phyloP scores from a whole-genome alignment of 2,329 filamentous ascomycete species.

The Daldinia eschscholtzii region DNA sequence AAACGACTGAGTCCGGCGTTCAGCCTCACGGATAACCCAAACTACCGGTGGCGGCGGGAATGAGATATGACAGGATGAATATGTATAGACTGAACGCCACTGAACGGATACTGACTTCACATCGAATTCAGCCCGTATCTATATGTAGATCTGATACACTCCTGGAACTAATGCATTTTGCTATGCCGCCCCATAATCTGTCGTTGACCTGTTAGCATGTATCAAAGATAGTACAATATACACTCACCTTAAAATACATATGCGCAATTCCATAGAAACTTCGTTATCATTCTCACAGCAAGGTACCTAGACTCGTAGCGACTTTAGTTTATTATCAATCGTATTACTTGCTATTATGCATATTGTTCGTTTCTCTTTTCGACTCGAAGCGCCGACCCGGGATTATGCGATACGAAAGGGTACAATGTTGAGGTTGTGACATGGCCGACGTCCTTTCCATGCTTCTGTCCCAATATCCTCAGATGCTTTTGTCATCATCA shows the following conservation, averaged over 20 bases:
- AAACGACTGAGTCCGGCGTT: background rate
- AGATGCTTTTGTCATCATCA: slow-evolving; percentile 46
- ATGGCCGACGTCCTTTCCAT: slow-evolving; percentile 35
- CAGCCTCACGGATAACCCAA: background rate
- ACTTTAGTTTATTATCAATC: slow-evolving; percentile 24
- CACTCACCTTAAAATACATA: background rate
- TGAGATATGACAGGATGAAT: background rate
- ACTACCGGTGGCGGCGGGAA: background rate
- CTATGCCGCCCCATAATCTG: background rate
- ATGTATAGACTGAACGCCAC: background rate
- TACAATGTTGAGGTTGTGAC: slow-evolving; percentile 32
- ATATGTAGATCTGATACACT: background rate
- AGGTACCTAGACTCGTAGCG: background rate
- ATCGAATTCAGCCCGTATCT: background rate
- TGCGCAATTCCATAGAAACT: background rate
- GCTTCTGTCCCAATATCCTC: slow-evolving; percentile 36
- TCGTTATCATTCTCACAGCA: background rate
- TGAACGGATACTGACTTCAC: background rate
- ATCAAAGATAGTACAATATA: background rate
- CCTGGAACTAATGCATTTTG: background rate
- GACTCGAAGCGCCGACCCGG: slow-evolving; percentile 31
- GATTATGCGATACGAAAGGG: slow-evolving; percentile 38
- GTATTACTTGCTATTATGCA: slow-evolving; percentile 39
- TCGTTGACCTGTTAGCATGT: background rate
- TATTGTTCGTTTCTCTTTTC: slow-evolving; percentile 25